Base-by-base conservation (phyloP, 352 stramenopile species). In the Blastocystis sp. region DNA sequence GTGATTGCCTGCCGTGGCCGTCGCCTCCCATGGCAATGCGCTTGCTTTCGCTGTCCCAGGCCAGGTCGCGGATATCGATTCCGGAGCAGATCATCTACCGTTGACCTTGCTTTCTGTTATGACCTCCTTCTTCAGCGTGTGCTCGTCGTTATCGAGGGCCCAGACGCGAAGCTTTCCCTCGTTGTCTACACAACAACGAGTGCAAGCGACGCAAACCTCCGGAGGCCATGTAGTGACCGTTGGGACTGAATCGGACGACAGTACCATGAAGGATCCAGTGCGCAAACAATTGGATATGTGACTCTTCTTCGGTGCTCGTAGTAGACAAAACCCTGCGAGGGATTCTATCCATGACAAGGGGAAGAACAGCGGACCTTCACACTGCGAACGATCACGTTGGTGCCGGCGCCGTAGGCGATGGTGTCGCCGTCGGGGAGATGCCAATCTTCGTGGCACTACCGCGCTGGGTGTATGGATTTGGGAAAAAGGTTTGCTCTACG, bases 11-110 rank as follows among this genome's bases (percentile, higher is more conserved):
- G 17, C 91, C 89, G 65, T 92, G 92, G 5, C 93, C 92, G 60
- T 95, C 92, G 62, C 93, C 93, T 7, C 94, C 92, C 5, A 92
- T 92, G 41, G 94, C 92, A 74, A 95, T 94, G 64, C 92, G 92
- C 87, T 94, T 94, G 91, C 92, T 95, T 53, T 95, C 93, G 0
- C 92, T 91, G 87, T 95, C 93, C 93, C 93, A 95, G 23, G 90
- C 91, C 80, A 95, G 77, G 88, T 95, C 93, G 88, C 94, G 94
- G 86, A 95, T 92, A 89, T 94, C 92, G 4, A 93, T 92, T 0
- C 92, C 92, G 74, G 94, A 19, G 14, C 40, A 88, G 14, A 53
- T 21, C 17, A 80, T 77, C 74, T 82, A 69, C 11, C 2, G n/a
- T 38, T 2, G 19, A 66, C 1, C 34, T 43, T 2, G 5, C 7